phyloP scores from a whole-genome alignment of 768 basidiomycete genomes.

The Lactarius quietus region DNA sequence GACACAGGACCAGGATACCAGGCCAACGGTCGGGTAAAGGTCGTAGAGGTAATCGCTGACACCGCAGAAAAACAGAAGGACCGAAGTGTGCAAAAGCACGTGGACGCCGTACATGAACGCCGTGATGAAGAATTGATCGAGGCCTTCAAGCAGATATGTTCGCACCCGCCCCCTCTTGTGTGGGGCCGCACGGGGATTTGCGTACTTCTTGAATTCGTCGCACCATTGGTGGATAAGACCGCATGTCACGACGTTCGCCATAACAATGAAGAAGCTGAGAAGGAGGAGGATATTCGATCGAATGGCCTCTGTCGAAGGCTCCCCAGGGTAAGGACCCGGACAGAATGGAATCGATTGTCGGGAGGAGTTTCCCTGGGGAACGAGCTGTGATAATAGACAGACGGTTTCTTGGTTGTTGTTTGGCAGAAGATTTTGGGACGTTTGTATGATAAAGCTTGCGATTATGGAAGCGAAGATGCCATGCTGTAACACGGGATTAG shows the following conservation, averaged over 20 bases:
- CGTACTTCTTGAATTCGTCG: not conserved
- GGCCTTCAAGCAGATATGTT: slow-evolving; percentile 10
- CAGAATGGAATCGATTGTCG: not conserved
- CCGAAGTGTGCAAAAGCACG: slow-evolving; percentile 13
- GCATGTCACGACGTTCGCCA: slow-evolving; percentile 10
- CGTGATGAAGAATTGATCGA: slow-evolving; percentile 1
- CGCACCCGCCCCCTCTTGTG: slow-evolving; percentile 14
- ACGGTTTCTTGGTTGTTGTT: not conserved
- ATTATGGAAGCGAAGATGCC: slow-evolving; percentile 24
- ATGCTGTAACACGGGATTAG: not conserved
- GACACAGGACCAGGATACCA: not conserved
- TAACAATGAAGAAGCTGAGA: slow-evolving; percentile 13
- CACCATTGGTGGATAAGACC: slow-evolving; percentile 23
- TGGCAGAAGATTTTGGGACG: slow-evolving; percentile 18
- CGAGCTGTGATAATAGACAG: slow-evolving; percentile 7
- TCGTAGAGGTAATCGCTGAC: slow-evolving; percentile 13
- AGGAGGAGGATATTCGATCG: slow-evolving; percentile 14
- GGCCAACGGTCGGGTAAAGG: not conserved
- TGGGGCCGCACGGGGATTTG: slow-evolving; percentile 4
- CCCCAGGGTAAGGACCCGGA: not conserved
- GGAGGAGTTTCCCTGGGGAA: not conserved
- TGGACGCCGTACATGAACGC: slow-evolving; percentile 10
- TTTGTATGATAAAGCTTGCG: slow-evolving; percentile 24
- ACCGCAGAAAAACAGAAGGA: slow-evolving; percentile 17
- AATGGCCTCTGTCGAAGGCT: not conserved